These are phyloP conservation scores for Capronia americana DNA, from an alignment of 2,329 filamentous ascomycete genomes.

Conservation along the genomic window DNA sequence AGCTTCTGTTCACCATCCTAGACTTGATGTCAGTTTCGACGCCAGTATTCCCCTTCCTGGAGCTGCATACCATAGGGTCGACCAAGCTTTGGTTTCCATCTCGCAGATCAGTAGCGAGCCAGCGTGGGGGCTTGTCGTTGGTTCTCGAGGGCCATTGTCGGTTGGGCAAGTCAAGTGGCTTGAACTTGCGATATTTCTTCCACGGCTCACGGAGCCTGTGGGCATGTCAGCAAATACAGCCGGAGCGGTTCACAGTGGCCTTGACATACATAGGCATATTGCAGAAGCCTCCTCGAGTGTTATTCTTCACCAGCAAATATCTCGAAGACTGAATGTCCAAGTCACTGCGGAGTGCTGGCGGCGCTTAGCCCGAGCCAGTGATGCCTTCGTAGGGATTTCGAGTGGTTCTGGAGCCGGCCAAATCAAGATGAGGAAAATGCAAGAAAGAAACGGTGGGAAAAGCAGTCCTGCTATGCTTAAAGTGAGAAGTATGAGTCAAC, in stretches of 20 bases:
- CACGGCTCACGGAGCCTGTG: constrained; percentile 57
- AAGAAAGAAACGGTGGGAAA: neutral
- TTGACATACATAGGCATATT: constrained; percentile 29
- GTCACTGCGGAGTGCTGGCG: neutral
- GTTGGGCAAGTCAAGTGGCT: constrained; percentile 57
- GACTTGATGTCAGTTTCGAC: constrained; percentile 22
- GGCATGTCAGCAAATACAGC: neutral
- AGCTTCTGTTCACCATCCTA: constrained; percentile 95
- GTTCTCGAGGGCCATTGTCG: constrained; percentile 79
- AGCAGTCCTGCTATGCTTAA: neutral
- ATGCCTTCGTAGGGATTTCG: neutral
- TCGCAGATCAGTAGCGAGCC: constrained; percentile 85
- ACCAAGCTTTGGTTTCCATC: constrained; percentile 95
- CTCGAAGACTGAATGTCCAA: neutral
- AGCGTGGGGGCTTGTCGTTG: constrained; percentile 83
- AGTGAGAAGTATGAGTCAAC: constrained; percentile 19
- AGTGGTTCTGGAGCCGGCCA: neutral
- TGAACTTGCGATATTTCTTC: constrained; percentile 56
- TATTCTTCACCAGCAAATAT: neutral
- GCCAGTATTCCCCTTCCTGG: neutral
- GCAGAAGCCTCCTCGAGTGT: neutral
- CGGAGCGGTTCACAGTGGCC: neutral
- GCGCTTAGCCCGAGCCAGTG: neutral
- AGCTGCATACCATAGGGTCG: constrained; percentile 79
- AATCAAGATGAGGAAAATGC: neutral